Conservation (phyloP, 2,329 filamentous ascomycete species). For the Fusarium sp. region DNA sequence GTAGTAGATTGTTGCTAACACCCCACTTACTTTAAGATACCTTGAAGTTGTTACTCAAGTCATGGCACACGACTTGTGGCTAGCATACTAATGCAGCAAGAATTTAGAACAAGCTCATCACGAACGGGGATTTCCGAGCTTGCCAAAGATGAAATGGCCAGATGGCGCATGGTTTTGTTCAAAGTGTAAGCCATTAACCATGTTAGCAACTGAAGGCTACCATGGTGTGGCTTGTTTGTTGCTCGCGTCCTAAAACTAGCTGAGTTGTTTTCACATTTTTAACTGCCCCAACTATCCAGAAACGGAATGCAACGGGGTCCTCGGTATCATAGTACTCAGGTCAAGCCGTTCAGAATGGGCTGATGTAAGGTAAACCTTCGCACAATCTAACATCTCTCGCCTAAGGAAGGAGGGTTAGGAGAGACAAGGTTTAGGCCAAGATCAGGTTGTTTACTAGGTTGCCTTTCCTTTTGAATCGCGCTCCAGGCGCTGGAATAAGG, state of each 20-base stretch:
- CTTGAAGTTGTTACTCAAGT: neutral
- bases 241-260: neutral
- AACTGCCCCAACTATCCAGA: neutral
- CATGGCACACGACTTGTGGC: neutral
- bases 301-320: conserved; percentile 10
- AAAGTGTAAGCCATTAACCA: conserved; percentile 14
- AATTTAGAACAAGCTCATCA: neutral
- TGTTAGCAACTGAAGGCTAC: conserved; percentile 14
- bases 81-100: neutral
- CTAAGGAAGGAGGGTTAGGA: conserved; percentile 9
- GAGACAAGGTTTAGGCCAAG: conserved; percentile 14
- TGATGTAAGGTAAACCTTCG: conserved; percentile 37
- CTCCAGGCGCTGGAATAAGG: neutral
- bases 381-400: conserved; percentile 12
- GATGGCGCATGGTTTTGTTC: conserved; percentile 12
- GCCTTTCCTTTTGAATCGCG: neutral
- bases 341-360: conserved; percentile 40
- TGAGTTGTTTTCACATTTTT: neutral
- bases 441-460: conserved; percentile 10
- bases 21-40: neutral
- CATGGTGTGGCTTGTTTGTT: conserved; percentile 9
- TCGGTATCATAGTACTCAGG: conserved; percentile 26
- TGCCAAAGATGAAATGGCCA: conserved; percentile 28
- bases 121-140: conserved; percentile 21
- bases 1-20: neutral